These are phyloP conservation scores for Nevesoporus exiguus DNA, from an alignment of 768 basidiomycete species.

Conservation along the genomic window DNA sequence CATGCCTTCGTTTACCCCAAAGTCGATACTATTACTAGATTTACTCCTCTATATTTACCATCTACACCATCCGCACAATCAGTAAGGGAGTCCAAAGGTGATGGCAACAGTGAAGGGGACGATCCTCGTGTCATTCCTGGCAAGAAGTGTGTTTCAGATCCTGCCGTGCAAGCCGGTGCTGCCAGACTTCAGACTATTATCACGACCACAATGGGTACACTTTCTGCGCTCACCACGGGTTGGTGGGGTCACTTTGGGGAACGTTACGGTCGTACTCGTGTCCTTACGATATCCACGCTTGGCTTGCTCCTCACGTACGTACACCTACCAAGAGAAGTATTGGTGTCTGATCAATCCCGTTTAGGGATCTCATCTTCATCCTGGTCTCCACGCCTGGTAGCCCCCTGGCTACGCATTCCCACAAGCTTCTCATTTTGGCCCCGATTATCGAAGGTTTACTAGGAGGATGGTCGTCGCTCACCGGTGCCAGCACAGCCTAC, in stretches of 20 bases:
- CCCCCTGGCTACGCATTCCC: constrained; percentile 59
- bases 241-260: constrained; percentile 87
- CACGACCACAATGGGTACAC: constrained; percentile 69
- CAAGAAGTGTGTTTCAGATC: constrained; percentile 41
- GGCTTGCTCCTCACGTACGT: constrained; percentile 75
- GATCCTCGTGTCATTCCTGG: constrained; percentile 38
- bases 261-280: constrained; percentile 66
- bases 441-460: constrained; percentile 77
- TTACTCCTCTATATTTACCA: constrained; percentile 13
- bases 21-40: constrained; percentile 5
- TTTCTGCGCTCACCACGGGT: constrained; percentile 80
- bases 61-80: neutral
- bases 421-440: constrained; percentile 71
- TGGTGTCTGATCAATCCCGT: neutral
- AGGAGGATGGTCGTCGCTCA: constrained; percentile 72
- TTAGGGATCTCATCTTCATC: constrained; percentile 75
- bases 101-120: constrained; percentile 34
- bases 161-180: constrained; percentile 64
- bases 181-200: constrained; percentile 75
- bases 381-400: constrained; percentile 69
- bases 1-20: constrained; percentile 1
- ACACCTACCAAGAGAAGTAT: constrained; percentile 23
- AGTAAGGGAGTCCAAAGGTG: constrained; percentile 20
- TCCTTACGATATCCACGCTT: constrained; percentile 61
- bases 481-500: constrained; percentile 62